These are phyloP conservation scores for Phytophthora pluvialis DNA, from an alignment of 352 stramenopile species.

Conservation along the genomic window DNA sequence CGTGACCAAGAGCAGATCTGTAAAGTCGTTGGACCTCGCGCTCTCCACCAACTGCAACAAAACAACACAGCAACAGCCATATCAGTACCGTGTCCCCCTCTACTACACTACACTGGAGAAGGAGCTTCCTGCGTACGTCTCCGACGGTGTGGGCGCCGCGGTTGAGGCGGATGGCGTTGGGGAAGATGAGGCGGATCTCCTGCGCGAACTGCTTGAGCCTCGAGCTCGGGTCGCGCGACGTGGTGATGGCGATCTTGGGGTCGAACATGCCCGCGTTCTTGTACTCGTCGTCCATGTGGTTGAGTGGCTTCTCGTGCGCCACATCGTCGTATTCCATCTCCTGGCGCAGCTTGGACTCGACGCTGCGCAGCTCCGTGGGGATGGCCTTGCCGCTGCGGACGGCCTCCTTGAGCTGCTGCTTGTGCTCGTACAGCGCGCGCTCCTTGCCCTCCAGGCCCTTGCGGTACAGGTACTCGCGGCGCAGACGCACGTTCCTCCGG, in stretches of 20 bases:
- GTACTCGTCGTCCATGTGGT: slow-evolving; percentile 99
- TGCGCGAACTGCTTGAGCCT: slow-evolving; percentile 99
- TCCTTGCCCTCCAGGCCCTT: slow-evolving; percentile 98
- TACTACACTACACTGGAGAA: too few species aligned
- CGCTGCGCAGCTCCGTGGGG: slow-evolving; percentile 96
- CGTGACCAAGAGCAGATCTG: slow-evolving; percentile 98
- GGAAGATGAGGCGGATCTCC: slow-evolving; percentile 98
- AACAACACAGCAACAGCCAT: not conserved
- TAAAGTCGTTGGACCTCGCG: slow-evolving; percentile 97
- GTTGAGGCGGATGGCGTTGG: slow-evolving; percentile 98
- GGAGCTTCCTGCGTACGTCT: slow-evolving; percentile 51
- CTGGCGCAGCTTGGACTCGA: slow-evolving; percentile 93
- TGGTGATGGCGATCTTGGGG: slow-evolving; percentile 98
- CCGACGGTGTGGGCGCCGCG: slow-evolving; percentile 95
- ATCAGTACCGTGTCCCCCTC: not conserved
- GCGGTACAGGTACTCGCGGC: slow-evolving; percentile 99
- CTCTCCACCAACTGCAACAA: slow-evolving; percentile 94
- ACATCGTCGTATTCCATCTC: slow-evolving; percentile 94
- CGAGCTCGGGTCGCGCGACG: slow-evolving; percentile 95
- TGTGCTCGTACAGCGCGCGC: slow-evolving; percentile 96
- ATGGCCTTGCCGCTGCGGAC: slow-evolving; percentile 95
- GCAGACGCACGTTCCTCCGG: slow-evolving; percentile 95
- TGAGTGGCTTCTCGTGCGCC: slow-evolving; percentile 86
- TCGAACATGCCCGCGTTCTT: slow-evolving; percentile 97
- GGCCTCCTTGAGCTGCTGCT: slow-evolving; percentile 96